A percentile compares a stretch with the other conserved stretches of the same genome.
Conservation (phyloP, 257 asterid species). For the Ocimum tenuiflorum region DNA sequence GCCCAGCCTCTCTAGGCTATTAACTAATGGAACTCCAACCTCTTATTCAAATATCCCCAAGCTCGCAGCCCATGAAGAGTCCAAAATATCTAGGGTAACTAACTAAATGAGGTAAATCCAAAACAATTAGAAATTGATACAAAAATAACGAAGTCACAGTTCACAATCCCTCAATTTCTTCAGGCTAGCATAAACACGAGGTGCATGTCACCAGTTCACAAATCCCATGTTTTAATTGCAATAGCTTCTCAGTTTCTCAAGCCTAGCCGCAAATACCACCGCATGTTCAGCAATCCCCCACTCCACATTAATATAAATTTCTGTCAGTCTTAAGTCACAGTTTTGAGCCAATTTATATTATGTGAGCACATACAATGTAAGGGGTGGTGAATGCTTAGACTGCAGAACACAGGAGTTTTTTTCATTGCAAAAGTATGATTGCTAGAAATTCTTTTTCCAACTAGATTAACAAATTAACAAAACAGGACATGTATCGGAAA, state of each 20-base stretch:
- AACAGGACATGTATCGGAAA: background rate
- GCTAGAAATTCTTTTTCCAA: background rate
- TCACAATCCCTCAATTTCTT: background rate
- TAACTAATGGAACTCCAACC: background rate
- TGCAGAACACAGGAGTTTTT: background rate
- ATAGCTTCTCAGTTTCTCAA: background rate
- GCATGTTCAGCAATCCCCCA: background rate
- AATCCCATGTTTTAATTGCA: background rate
- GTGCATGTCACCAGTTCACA: background rate
- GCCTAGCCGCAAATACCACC: background rate
- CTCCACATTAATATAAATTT: background rate
- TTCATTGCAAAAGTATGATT: too few species aligned
- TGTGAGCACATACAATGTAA: too few species aligned
- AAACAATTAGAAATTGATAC: background rate
- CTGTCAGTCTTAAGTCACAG: background rate
- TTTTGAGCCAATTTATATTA: too few species aligned
- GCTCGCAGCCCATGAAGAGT: background rate
- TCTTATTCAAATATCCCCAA: background rate
- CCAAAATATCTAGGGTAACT: background rate
- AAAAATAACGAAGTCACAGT: background rate
- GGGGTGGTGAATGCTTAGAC: background rate
- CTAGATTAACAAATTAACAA: background rate
- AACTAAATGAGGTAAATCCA: background rate
- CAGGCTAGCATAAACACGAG: background rate
- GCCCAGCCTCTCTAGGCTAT: background rate